Evolutionary conservation across 2,329 filamentous ascomycete species (phyloP), one percentile per base, ranked within the genome.

Genomic region (Leptographium radiaticola): DNA sequence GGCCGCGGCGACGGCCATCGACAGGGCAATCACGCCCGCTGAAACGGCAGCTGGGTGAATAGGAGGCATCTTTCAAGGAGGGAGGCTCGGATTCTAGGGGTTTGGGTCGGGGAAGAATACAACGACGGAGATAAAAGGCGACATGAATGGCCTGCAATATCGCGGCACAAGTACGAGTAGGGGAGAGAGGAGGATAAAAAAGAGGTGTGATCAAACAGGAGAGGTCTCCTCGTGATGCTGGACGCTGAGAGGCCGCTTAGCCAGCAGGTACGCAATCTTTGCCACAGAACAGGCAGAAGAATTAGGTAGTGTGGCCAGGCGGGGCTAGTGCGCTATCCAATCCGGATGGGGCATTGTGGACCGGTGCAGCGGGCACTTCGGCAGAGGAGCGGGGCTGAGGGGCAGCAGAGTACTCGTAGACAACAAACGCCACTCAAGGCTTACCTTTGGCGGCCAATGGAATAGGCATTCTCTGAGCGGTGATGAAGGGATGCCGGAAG

Each of bases 11-110:
- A 80, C 73, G 53, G 75, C 77, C 55, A 81, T 71, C 34, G 77
- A 75, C 38, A 79, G 70, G 67, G 76, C 79, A 59, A 80, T 73
- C 49, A 79, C 70, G 70, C 77, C 78, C 59, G 73, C 78, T 74
- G 78, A 76, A 57, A 79, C 61, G 45, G 73, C 70, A 59, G 74
- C 67, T 59, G 77, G 75, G 69, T 80, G 80, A 77, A 74, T 65
- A 65, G 72, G 68, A 55, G 77, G 77, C 76, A 80, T 80, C 44
- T 18, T 20, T 25, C 20, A 31, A 30, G 30, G 25, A 3, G 33
- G 20, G 15, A 25, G 38, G n/a, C n/a, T 16, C 10, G 30, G 15
- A 34, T n/a, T 8, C 6, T 20, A 36, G 30, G 9, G 16, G 18
- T 15, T n/a, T 15, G 16, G 31, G 18, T 36, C 15, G 9, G 45